These are phyloP conservation scores for Paramecium sexaurelia DNA, from an alignment of 73 alveolate genomes.

Conservation along the genomic window DNA sequence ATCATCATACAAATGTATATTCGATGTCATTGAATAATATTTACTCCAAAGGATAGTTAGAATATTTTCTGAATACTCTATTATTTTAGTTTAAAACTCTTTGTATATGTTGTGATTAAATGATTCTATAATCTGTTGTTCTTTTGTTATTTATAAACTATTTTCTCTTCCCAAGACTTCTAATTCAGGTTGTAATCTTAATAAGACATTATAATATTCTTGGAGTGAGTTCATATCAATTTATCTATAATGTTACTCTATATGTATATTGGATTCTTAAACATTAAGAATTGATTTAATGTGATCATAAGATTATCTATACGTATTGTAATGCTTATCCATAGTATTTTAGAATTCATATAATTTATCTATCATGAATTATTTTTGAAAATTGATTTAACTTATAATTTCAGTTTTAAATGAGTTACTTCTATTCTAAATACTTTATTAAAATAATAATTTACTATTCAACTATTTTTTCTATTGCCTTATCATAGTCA, in stretches of 20 bases:
- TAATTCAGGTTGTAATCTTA: background rate
- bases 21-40: background rate
- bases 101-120: background rate
- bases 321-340: background rate
- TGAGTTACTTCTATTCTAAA: background rate
- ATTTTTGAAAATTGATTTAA: background rate
- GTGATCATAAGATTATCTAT: background rate
- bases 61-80: background rate
- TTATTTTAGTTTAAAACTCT: background rate
- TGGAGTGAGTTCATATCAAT: background rate
- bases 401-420: background rate
- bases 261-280: background rate
- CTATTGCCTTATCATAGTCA: background rate
- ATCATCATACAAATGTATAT: background rate
- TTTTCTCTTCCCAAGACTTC: background rate
- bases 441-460: background rate
- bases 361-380: background rate
- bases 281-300: background rate
- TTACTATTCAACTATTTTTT: background rate
- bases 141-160: background rate
- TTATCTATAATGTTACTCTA: background rate
- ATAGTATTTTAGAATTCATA: background rate
- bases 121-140: background rate
- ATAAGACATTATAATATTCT: background rate
- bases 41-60: slow-evolving; percentile 16